phyloP scores from a whole-genome alignment of 257 asterid species.

The Capsicum chinense region DNA sequence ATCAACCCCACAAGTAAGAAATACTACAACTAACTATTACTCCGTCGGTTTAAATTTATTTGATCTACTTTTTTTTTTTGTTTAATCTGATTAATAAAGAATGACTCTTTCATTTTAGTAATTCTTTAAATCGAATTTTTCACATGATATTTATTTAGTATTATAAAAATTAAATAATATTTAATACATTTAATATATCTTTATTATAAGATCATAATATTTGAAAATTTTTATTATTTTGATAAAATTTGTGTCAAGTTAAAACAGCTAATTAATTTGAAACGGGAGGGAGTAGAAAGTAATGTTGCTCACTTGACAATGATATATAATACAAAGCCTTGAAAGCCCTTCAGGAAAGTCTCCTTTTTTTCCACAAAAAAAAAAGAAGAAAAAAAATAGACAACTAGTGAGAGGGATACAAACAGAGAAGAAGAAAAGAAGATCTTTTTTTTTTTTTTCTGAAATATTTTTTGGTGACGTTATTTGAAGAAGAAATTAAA shows the following conservation, averaged over 20 bases:
- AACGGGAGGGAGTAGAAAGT: background rate
- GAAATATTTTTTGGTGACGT: background rate
- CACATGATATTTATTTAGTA: too few relatives aligned
- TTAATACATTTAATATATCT: too few relatives aligned
- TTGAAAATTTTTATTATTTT: too few relatives aligned
- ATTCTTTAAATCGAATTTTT: too few relatives aligned
- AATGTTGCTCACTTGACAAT: constrained; percentile 41
- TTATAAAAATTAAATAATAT: too few relatives aligned
- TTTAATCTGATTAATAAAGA: too few relatives aligned
- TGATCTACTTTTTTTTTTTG: too few relatives aligned
- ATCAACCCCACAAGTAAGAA: constrained; percentile 60
- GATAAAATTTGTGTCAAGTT: too few relatives aligned
- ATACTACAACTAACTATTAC: constrained; percentile 31
- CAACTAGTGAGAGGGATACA: background rate
- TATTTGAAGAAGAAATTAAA: background rate
- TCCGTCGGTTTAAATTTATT: too few relatives aligned
- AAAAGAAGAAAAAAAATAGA: constrained; percentile 26
- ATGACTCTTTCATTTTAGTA: too few relatives aligned
- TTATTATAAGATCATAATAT: too few relatives aligned
- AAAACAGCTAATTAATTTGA: too few relatives aligned
- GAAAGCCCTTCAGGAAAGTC: constrained; percentile 43
- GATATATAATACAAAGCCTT: constrained; percentile 45
- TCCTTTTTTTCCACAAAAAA: constrained; percentile 29
- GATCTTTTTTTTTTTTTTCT: background rate
- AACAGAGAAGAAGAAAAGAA: background rate